Base-by-base conservation (phyloP, 2,329 filamentous ascomycete species). In the Pseudogymnoascus sp. region DNA sequence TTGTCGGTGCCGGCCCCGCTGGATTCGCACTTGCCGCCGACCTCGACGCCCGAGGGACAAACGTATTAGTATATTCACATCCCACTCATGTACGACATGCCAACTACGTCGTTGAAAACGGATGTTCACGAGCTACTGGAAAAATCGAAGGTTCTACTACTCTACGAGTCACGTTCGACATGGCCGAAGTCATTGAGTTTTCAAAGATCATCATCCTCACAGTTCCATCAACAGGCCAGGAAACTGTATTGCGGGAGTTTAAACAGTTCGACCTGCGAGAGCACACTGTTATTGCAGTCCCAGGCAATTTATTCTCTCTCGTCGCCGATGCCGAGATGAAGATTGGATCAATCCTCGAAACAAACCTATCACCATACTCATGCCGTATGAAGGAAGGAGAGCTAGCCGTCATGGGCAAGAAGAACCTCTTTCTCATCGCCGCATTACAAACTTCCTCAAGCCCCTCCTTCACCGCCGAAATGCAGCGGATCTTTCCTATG, bases 251-350 rank as follows among this genome's bases (percentile, higher is more conserved):
- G 51, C 29, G 11, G 16, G 51, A 57, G 16, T 36, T 57, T 21
- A 57, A 34, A 4, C n/a, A 14, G 11, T 57, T 57, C 3, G 51
- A 57, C 4, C 11, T 57, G 5, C 14, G 2, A 5, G n/a, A 57
- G n/a, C 51, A 57, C 16, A 57, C 66, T 10, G 64, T 71, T 26
- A 67, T 71, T 60, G 69, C 69, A 2, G 62, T 69, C 6, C 69
- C 69, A 0, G 70, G 70, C 0, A 71, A 71, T 45, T 61, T 71
- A 3, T 69, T 71, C 40, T 67, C 67, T 1, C 64, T 71, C 10
- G 63, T 69, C 16, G 66, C 64, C 1, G 64, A 65, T 5, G 59
- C 64, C 2, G 39, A 62, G 12, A 62, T 70, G 5, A 45, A 68
- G 23, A 61, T 67, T 3, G 65, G 62, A 36, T 65, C 67, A 36